Evolutionary conservation across 805 yeast genomes (phyloP).

Genomic region (Barnettozyma vustinii): DNA sequence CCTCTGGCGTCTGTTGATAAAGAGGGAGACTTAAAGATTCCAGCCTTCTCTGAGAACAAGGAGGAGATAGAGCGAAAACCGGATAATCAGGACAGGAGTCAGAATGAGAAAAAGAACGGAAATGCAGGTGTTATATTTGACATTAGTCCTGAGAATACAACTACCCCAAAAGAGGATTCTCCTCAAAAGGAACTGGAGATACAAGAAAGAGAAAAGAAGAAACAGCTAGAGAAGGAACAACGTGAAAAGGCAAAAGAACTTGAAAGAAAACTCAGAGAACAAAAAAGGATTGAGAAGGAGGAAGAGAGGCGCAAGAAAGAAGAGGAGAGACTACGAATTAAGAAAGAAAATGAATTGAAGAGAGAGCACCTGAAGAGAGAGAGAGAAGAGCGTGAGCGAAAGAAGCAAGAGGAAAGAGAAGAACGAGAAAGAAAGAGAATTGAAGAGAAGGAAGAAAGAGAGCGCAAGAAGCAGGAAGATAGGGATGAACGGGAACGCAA

Average conservation of each 20-base stretch:
- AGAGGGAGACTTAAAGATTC: too few relatives aligned
- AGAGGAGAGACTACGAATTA: slow-evolving; percentile 29
- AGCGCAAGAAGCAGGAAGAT: slow-evolving; percentile 8
- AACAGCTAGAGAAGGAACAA: slow-evolving; percentile 12
- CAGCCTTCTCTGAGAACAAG: neutral
- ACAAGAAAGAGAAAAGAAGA: slow-evolving; percentile 7
- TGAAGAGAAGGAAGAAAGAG: slow-evolving; percentile 18
- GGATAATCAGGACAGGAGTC: neutral
- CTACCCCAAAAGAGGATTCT: neutral
- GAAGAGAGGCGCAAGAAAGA: slow-evolving; percentile 17
- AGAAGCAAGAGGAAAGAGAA: slow-evolving; percentile 20
- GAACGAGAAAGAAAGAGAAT: slow-evolving; percentile 22
- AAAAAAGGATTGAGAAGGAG: slow-evolving; percentile 14
- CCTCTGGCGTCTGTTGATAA: neutral
- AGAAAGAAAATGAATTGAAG: slow-evolving; percentile 28
- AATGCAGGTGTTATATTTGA: too few relatives aligned
- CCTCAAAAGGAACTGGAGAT: slow-evolving; percentile 3
- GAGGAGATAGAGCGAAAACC: too few relatives aligned
- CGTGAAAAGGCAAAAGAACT: slow-evolving; percentile 21
- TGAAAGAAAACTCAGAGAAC: slow-evolving; percentile 30
- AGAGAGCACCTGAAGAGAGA: slow-evolving; percentile 21
- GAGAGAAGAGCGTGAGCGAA: slow-evolving; percentile 21
- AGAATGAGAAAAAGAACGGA: neutral
- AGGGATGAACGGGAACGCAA: slow-evolving; percentile 22
- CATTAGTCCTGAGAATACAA: neutral